Percentiles rank a stretch among this genome's conserved stretches.
phyloP scores from a whole-genome alignment of 176 grass and related monocot genomes.

The Lolium perenne region DNA sequence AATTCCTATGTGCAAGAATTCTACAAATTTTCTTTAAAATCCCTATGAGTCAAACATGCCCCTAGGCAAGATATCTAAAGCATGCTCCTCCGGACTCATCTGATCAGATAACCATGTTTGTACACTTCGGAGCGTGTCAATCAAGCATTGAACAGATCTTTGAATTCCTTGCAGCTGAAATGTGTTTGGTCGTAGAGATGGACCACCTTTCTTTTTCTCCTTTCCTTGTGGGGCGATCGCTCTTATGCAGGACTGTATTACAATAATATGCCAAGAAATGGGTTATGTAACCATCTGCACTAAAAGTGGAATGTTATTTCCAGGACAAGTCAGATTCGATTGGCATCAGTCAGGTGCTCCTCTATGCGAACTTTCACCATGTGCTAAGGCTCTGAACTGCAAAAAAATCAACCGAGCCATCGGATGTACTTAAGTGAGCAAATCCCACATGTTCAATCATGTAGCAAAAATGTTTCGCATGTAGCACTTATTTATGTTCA shows the following conservation, averaged over 20 bases:
- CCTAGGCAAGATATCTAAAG: slow-evolving; percentile 47
- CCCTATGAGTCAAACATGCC: no score
- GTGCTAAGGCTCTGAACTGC: no score
- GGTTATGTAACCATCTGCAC: slow-evolving; percentile 78
- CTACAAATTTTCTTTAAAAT: no score
- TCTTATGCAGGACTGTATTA: slow-evolving; percentile 79
- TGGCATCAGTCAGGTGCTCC: slow-evolving; percentile 54
- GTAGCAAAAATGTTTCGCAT: no score
- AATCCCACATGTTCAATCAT: no score
- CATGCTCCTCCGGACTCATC: slow-evolving; percentile 61
- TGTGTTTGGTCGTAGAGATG: slow-evolving; percentile 53
- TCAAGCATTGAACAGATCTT: slow-evolving; percentile 67
- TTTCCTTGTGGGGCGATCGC: slow-evolving; percentile 69
- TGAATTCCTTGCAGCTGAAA: slow-evolving; percentile 63
- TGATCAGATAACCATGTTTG: slow-evolving; percentile 73
- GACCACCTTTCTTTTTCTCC: slow-evolving; percentile 86
- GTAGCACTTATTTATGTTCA: no score
- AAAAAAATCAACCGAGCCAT: no score
- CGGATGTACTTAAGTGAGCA: no score
- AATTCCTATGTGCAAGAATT: no score
- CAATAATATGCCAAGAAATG: slow-evolving; percentile 83
- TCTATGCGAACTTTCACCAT: slow-evolving; percentile 66
- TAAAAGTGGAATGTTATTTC: slow-evolving; percentile 69
- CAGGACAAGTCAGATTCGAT: slow-evolving; percentile 58
- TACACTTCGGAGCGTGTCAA: slow-evolving; percentile 48